These are phyloP conservation scores for Pythium dissimile DNA, from an alignment of 352 stramenopile species.

Conservation along the genomic window DNA sequence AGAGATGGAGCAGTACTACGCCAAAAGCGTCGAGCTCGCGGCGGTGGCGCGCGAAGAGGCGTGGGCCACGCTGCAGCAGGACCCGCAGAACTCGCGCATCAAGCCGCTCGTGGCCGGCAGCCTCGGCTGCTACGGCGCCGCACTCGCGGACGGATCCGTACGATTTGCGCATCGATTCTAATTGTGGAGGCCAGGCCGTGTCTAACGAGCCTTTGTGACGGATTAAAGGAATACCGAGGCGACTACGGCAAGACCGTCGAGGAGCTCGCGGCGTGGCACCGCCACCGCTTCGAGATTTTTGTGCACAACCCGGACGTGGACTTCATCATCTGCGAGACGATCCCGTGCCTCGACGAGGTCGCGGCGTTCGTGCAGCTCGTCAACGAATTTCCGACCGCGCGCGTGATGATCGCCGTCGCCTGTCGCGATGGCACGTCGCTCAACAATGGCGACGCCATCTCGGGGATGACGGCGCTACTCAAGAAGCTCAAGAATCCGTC, in stretches of 20 bases:
- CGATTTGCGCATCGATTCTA: conserved; percentile 4
- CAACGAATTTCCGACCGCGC: conserved; percentile 50
- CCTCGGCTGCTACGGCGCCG: conserved; percentile 83
- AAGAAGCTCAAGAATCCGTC: conserved; percentile 43
- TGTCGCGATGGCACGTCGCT: conserved; percentile 60
- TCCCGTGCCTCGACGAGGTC: conserved; percentile 81
- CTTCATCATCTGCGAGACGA: conserved; percentile 84
- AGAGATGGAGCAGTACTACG: conserved; percentile 63
- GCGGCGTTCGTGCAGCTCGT: conserved; percentile 73
- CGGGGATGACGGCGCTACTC: conserved; percentile 37
- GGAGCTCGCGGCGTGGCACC: conserved; percentile 76
- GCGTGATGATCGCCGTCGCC: conserved; percentile 62
- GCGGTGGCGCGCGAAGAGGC: conserved; percentile 55
- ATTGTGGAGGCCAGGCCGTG: not conserved
- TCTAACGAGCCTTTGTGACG: not conserved
- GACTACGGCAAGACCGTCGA: conserved; percentile 68
- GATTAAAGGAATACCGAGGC: conserved; percentile 82
- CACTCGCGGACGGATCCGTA: conserved; percentile 80
- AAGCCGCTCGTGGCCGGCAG: conserved; percentile 78
- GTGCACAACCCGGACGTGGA: conserved; percentile 43
- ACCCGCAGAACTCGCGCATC: conserved; percentile 30
- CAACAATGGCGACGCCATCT: conserved; percentile 64
- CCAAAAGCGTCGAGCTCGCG: conserved; percentile 73
- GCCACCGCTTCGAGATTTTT: conserved; percentile 70
- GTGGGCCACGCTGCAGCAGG: conserved; percentile 41